A percentile compares a stretch with the other conserved stretches of the same genome.
These are phyloP conservation scores for Lipomyces spencermartinsiae DNA, from an alignment of 805 yeast species.

Conservation along the genomic window DNA sequence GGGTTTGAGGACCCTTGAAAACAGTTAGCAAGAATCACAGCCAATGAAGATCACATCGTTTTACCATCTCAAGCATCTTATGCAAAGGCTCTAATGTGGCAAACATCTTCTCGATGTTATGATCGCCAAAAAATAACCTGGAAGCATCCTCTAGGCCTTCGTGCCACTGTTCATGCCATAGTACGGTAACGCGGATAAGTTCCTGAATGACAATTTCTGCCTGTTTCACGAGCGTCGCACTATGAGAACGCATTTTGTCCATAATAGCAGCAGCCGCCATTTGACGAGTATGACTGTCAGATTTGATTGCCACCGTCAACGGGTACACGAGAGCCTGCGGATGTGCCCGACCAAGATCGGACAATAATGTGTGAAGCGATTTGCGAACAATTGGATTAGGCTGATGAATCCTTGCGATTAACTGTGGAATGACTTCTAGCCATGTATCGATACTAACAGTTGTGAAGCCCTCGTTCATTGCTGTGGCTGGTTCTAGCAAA, in stretches of 20 bases:
- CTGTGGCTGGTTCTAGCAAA: conserved; percentile 84
- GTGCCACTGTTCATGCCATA: conserved; percentile 98
- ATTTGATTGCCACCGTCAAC: conserved; percentile 91
- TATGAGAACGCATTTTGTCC: conserved; percentile 89
- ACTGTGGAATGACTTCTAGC: conserved; percentile 94
- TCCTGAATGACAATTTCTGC: conserved; percentile 94
- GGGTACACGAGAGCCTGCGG: conserved; percentile 98
- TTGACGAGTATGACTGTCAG: conserved; percentile 88
- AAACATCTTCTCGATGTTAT: conserved; percentile 93
- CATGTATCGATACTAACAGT: conserved; percentile 91
- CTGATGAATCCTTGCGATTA: conserved; percentile 95
- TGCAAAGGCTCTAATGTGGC: conserved; percentile 91
- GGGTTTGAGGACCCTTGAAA: conserved; percentile 74
- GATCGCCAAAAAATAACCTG: conserved; percentile 89
- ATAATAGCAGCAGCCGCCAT: conserved; percentile 90
- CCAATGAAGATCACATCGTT: not conserved
- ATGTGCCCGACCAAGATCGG: conserved; percentile 91
- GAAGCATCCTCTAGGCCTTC: conserved; percentile 98
- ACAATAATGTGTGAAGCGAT: conserved; percentile 76
- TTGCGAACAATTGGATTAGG: conserved; percentile 85
- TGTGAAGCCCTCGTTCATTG: conserved; percentile 87
- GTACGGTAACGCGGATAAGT: conserved; percentile 88
- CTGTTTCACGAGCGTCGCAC: conserved; percentile 83
- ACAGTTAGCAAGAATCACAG: not conserved
- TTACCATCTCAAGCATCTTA: conserved; percentile 71